These are phyloP conservation scores for Suhomyces ambrosiae DNA, from an alignment of 1,139 yeast genomes.

Conservation along the genomic window DNA sequence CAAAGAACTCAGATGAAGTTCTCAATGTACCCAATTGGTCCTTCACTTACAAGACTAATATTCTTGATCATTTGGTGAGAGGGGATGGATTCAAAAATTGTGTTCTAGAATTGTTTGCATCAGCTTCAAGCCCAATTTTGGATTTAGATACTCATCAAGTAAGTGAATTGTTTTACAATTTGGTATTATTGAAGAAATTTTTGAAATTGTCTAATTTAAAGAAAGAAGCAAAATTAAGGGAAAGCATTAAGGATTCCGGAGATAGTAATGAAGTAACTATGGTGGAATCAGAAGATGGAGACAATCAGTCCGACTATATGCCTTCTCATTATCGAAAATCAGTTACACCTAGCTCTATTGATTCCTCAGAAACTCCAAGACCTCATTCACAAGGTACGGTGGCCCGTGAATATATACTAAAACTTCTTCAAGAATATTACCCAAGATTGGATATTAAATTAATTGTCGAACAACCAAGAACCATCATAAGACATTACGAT, in stretches of 20 bases:
- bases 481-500: slow-evolving; percentile 36
- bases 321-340: too few relatives aligned
- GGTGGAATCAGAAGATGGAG: background rate
- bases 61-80: slow-evolving; percentile 40
- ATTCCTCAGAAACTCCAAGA: background rate
- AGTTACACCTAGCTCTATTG: background rate
- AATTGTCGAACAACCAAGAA: slow-evolving; percentile 48
- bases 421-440: slow-evolving; percentile 44
- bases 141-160: slow-evolving; percentile 51
- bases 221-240: background rate
- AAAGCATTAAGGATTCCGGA: background rate
- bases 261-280: slow-evolving; percentile 2
- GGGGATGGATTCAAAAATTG: slow-evolving; percentile 42
- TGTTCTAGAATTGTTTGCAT: slow-evolving; percentile 40
- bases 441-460: slow-evolving; percentile 45
- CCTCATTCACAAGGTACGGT: slow-evolving; percentile 18
- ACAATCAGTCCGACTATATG: slow-evolving; percentile 1
- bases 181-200: slow-evolving; percentile 36
- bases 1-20: slow-evolving; percentile 38
- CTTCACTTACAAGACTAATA: slow-evolving; percentile 56
- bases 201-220: slow-evolving; percentile 27
- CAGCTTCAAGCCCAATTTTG: slow-evolving; percentile 51
- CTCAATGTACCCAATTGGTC: slow-evolving; percentile 55
- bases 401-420: slow-evolving; percentile 9
- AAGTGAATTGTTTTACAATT: slow-evolving; percentile 42